Base-by-base conservation (phyloP, 2,329 filamentous ascomycete genomes). In the Gremmenia infestans region DNA sequence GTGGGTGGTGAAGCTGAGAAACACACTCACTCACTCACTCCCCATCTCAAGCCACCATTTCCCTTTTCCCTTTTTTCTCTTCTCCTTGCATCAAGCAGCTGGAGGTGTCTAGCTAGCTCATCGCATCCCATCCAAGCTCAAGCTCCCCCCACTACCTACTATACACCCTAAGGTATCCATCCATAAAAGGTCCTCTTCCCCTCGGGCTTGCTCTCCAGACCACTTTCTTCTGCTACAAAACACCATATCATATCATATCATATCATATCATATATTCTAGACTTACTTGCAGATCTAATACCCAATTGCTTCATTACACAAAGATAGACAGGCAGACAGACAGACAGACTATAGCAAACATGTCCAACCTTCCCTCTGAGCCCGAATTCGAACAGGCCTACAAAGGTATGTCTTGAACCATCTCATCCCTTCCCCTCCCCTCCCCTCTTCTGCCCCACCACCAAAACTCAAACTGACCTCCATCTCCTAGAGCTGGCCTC, bases 331-430 rank as follows among this genome's bases (percentile, higher is more conserved):
- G 35, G 53, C 19, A 19, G 19, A 19, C 19, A 19, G 35, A 55
- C 40, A 9, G 19, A 32, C 35, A 43, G 28, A 47, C 28, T 25
- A 43, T 42, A 45, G 28, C 52, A 54, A 65, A 56, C 58, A 94
- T 95, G 89, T 89, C 91, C 65, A 87, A 94, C 80, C 81, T 94
- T 70, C 85, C 89, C 52, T 78, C 79, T 63, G 93, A 97, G 84
- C 93, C 94, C 71, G 93, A 99, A 81, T 97, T 97, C 80, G 86
- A 97, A 85, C 93, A 97, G 84, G 93, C 93, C 71, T 96, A 96
- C 85, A 90, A 91, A 75, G 91, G 91, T 95, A 78, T 70, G 81
- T 72, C 51, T 45, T 40, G 50, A 48, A 50, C 54, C 36, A 50
- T 45, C 48, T 48, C 22, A 22, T 22, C n/a, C 25, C 37, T 6